Conservation (phyloP, 2,329 filamentous ascomycete genomes). For the Fusarium sp. region DNA sequence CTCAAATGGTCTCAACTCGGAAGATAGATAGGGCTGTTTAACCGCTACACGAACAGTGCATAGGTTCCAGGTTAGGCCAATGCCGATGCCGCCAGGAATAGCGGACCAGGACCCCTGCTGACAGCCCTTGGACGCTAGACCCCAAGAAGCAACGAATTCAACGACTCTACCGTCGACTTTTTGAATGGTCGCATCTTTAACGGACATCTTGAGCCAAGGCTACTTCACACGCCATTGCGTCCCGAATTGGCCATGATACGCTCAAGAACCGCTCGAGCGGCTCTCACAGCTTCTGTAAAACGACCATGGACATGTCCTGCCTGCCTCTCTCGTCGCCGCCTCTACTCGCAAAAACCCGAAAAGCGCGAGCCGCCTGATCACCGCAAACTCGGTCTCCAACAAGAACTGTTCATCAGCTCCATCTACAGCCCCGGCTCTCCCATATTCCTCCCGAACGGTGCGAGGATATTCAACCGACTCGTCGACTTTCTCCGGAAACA, state of each 20-base stretch:
- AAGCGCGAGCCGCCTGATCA: conserved; percentile 60
- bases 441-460: conserved; percentile 81
- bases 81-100: conserved; percentile 27
- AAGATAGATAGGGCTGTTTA: conserved; percentile 9
- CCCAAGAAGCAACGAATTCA: conserved; percentile 35
- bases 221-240: conserved; percentile 28
- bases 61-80: not conserved
- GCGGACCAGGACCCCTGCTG: conserved; percentile 32
- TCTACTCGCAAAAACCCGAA: conserved; percentile 45
- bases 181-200: conserved; percentile 21
- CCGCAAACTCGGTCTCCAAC: conserved; percentile 66
- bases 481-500: conserved; percentile 82
- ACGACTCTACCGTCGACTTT: conserved; percentile 9
- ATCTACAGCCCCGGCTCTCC: conserved; percentile 84
- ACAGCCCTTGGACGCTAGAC: conserved; percentile 33
- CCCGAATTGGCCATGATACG: conserved; percentile 44
- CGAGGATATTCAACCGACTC: conserved; percentile 83
- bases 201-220: not conserved
- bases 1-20: not conserved
- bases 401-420: conserved; percentile 81
- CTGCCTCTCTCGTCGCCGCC: conserved; percentile 44
- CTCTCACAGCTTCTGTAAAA: conserved; percentile 26
- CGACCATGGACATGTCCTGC: conserved; percentile 47
- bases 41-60: conserved; percentile 24
- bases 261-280: conserved; percentile 36